Evolutionary conservation across 2,329 filamentous ascomycete genomes (phyloP).

Genomic region (Ophiostoma quercus): DNA sequence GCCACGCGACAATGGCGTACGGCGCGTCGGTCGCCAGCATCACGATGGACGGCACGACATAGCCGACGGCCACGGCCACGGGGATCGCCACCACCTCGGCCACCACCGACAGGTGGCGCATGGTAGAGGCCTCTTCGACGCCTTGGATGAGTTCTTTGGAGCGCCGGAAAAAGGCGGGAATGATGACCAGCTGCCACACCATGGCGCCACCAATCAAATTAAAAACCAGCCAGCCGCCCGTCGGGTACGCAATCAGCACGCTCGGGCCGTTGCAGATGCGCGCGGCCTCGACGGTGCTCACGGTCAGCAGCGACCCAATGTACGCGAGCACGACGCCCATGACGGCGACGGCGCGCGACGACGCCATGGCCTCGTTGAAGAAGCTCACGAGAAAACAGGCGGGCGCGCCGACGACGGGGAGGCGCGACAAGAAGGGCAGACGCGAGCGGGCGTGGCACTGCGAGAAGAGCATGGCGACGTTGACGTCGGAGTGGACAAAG

Average conservation of each 20-base stretch:
- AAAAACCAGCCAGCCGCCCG: constrained; percentile 43
- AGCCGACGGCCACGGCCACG: constrained; percentile 44
- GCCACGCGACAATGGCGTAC: constrained; percentile 41
- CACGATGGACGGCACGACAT: constrained; percentile 42
- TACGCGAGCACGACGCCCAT: constrained; percentile 43
- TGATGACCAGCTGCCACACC: constrained; percentile 48
- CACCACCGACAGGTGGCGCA: constrained; percentile 38
- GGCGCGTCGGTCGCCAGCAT: constrained; percentile 43
- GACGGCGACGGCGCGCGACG: constrained; percentile 39
- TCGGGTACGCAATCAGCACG: constrained; percentile 35
- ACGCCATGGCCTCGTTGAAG: constrained; percentile 41
- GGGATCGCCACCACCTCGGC: constrained; percentile 56
- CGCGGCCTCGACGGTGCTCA: constrained; percentile 47
- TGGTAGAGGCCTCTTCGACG: background rate
- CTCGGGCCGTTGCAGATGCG: constrained; percentile 37
- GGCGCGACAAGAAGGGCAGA: constrained; percentile 41
- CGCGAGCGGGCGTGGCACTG: constrained; percentile 48
- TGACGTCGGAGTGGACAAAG: constrained; percentile 46
- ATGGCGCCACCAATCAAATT: constrained; percentile 46
- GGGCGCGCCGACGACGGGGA: constrained; percentile 44
- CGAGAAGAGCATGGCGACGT: constrained; percentile 49
- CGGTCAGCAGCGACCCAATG: constrained; percentile 44
- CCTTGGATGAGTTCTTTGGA: constrained; percentile 34
- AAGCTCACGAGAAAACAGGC: constrained; percentile 49
- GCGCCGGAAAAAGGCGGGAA: constrained; percentile 46